Evolutionary conservation across 1,284 basidiomycete species (phyloP).

Genomic region (Naganishia albida): DNA sequence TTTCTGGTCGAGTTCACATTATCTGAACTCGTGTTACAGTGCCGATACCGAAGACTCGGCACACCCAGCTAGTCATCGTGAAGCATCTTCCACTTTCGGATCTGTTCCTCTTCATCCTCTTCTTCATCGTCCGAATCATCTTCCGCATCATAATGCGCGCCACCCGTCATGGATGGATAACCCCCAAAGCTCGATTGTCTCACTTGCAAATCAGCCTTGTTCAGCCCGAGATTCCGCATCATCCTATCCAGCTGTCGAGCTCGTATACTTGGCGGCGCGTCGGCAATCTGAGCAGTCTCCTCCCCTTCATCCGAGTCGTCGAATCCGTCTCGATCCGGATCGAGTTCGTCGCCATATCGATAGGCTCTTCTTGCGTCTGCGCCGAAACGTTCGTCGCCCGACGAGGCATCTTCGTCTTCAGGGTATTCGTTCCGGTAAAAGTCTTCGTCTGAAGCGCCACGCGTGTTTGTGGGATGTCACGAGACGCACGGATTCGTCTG

Average conservation of each 20-base stretch:
- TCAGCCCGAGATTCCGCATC: conserved; percentile 22
- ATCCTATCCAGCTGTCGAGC: conserved; percentile 13
- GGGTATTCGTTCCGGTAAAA: conserved; percentile 56
- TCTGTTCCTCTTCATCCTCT: conserved; percentile 38
- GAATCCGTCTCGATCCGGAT: conserved; percentile 51
- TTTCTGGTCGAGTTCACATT: neutral
- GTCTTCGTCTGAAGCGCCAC: conserved; percentile 46
- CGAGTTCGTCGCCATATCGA: conserved; percentile 33
- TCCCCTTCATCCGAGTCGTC: conserved; percentile 31
- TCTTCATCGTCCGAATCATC: conserved; percentile 31
- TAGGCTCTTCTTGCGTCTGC: conserved; percentile 5
- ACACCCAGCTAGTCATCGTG: conserved; percentile 14
- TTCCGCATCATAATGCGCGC: conserved; percentile 39
- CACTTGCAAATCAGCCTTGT: conserved; percentile 16
- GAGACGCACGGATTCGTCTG: neutral
- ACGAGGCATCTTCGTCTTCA: conserved; percentile 52
- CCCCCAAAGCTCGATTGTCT: conserved; percentile 7
- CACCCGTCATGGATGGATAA: conserved; percentile 40
- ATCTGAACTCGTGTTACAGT: neutral
- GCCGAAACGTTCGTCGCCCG: conserved; percentile 21
- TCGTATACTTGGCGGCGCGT: conserved; percentile 14
- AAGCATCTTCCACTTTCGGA: conserved; percentile 20
- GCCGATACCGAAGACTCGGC: too few species aligned
- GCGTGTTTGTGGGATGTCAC: neutral
- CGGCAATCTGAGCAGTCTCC: neutral